phyloP scores from a whole-genome alignment of 176 grass and related monocot genomes.

The Eleusine coracana region DNA sequence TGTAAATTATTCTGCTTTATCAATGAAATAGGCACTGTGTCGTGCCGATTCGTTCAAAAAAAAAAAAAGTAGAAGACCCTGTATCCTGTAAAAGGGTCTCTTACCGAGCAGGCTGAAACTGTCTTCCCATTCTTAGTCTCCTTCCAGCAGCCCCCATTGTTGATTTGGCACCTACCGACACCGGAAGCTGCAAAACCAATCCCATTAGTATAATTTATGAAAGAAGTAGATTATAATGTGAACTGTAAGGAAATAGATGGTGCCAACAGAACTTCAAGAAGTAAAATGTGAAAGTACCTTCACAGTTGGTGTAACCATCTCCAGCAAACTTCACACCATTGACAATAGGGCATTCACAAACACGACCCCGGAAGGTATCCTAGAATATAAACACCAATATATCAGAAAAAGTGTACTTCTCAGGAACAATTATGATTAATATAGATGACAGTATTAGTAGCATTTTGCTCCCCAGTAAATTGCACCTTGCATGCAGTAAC shows the following conservation, averaged over 20 bases:
- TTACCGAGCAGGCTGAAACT: conserved; percentile 83
- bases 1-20: no score
- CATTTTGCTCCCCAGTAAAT: background rate
- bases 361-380: conserved; percentile 90
- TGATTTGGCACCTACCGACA: conserved; percentile 72
- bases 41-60: no score
- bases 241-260: background rate
- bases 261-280: background rate
- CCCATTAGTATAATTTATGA: background rate
- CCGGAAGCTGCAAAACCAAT: conserved; percentile 64
- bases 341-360: conserved; percentile 82
- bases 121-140: conserved; percentile 62
- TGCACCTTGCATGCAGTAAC: conserved; percentile 85
- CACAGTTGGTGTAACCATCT: conserved; percentile 79
- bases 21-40: no score
- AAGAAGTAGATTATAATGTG: background rate
- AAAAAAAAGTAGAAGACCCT: background rate
- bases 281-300: conserved; percentile 52
- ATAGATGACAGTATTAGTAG: background rate
- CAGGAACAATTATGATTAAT: background rate
- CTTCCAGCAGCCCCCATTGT: conserved; percentile 93
- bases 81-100: conserved; percentile 17
- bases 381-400: conserved; percentile 12
- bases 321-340: conserved; percentile 78
- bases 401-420: conserved; percentile 15